A percentile compares a stretch with the other conserved stretches of the same genome.
These are phyloP conservation scores for Chrysoporthe puriensis DNA, from an alignment of 2,329 filamentous ascomycete genomes.

Conservation along the genomic window DNA sequence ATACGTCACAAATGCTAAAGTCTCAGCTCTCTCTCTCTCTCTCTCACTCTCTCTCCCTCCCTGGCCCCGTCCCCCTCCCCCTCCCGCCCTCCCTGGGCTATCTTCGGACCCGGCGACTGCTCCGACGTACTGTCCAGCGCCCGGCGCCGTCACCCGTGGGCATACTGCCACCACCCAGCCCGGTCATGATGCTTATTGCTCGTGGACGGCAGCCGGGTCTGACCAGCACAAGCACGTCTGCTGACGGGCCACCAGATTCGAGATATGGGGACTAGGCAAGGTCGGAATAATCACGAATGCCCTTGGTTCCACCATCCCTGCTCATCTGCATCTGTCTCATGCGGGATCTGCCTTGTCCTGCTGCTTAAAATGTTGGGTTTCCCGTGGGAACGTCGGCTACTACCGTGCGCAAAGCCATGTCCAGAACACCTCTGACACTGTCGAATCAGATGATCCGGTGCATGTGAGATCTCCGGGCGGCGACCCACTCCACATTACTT, in stretches of 20 bases:
- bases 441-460: slow-evolving; percentile 26
- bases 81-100: neutral
- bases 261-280: neutral
- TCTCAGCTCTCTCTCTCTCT: slow-evolving; percentile 3
- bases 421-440: slow-evolving; percentile 16
- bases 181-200: neutral
- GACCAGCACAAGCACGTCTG: too few species aligned
- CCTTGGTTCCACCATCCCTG: slow-evolving; percentile 2
- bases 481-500: neutral
- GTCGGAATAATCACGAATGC: neutral
- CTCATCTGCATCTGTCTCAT: slow-evolving; percentile 17
- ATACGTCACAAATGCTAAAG: slow-evolving; percentile 15
- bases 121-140: neutral
- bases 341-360: slow-evolving; percentile 15
- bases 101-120: neutral
- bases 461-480: slow-evolving; percentile 16
- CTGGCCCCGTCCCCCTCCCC: too few species aligned
- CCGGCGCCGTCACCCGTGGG: neutral
- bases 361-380: neutral
- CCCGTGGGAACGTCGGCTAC: slow-evolving; percentile 16
- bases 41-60: neutral
- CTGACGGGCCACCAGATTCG: neutral
- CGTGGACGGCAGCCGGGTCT: too few species aligned
- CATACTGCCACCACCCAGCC: neutral
- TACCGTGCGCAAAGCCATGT: slow-evolving; percentile 23